phyloP scores from a whole-genome alignment of 2,329 filamentous ascomycete species.

The Didymella lethalis region DNA sequence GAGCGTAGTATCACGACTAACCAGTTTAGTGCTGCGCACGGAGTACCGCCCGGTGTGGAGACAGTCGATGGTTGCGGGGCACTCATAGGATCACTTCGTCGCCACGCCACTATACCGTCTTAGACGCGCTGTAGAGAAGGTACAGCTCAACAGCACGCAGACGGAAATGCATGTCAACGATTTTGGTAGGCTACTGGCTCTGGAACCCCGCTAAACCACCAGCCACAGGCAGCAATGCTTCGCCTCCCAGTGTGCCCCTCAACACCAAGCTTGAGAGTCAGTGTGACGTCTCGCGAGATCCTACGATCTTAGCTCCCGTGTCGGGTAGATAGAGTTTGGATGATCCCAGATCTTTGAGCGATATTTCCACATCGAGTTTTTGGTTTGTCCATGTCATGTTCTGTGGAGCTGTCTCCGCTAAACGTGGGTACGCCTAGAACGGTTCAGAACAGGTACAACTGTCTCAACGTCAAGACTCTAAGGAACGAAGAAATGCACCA shows the following conservation, averaged over 20 bases:
- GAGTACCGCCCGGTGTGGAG: conserved; percentile 28
- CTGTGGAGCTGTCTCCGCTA: conserved; percentile 22
- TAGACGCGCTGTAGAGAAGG: conserved; percentile 7
- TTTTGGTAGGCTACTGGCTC: not conserved
- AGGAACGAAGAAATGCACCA: conserved; percentile 26
- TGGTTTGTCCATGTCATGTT: conserved; percentile 24
- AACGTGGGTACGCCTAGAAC: conserved; percentile 29
- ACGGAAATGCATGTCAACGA: not conserved
- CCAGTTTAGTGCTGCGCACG: conserved; percentile 25
- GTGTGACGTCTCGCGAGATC: conserved; percentile 39
- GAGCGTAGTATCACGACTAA: conserved; percentile 32
- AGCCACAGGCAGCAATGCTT: conserved; percentile 13
- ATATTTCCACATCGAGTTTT: conserved; percentile 26
- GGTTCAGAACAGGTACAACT: conserved; percentile 38
- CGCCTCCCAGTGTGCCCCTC: conserved; percentile 2
- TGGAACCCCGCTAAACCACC: conserved; percentile 3
- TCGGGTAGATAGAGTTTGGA: conserved; percentile 44
- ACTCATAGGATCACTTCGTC: conserved; percentile 28
- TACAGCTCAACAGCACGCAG: conserved; percentile 13
- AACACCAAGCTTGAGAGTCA: conserved; percentile 15
- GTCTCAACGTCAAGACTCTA: conserved; percentile 38
- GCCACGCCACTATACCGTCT: conserved; percentile 18
- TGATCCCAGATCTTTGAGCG: conserved; percentile 31
- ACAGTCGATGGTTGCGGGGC: conserved; percentile 28
- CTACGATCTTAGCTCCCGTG: conserved; percentile 46